A percentile compares a stretch with the other conserved stretches of the same genome.
phyloP scores from a whole-genome alignment of 2,329 filamentous ascomycete genomes.

The Onygenales sp. region DNA sequence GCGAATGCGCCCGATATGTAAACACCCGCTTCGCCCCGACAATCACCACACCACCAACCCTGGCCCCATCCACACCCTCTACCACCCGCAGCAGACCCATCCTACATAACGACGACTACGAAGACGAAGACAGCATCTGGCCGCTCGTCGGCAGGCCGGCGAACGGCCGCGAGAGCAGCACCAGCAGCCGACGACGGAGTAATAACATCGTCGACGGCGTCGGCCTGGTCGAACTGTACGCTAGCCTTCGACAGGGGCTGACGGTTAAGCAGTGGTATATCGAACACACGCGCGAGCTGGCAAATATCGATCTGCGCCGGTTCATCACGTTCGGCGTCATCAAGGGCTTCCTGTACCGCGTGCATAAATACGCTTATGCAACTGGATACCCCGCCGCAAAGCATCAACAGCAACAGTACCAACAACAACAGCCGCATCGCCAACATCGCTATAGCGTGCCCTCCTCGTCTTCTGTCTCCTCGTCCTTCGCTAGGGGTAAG shows the following conservation, averaged over 20 bases:
- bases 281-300: constrained; percentile 60
- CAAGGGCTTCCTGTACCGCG: constrained; percentile 85
- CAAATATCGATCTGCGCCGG: constrained; percentile 75
- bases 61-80: constrained; percentile 4
- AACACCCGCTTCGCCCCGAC: constrained; percentile 42
- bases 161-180: constrained; percentile 10
- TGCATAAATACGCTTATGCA: constrained; percentile 77
- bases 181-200: constrained; percentile 8
- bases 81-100: neutral
- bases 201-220: constrained; percentile 31
- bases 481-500: constrained; percentile 5
- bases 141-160: constrained; percentile 27
- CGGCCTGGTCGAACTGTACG: constrained; percentile 69
- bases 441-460: neutral
- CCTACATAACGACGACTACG: constrained; percentile 10
- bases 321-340: constrained; percentile 94
- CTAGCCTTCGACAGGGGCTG: constrained; percentile 70
- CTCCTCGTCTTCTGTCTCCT: constrained; percentile 3
- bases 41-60: constrained; percentile 17
- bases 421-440: constrained; percentile 8
- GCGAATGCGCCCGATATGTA: constrained; percentile 82
- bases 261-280: constrained; percentile 83
- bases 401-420: constrained; percentile 13
- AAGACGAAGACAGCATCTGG: constrained; percentile 33
- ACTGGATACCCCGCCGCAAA: constrained; percentile 25